Conservation (phyloP, 352 stramenopile species). For the Phytophthora pseudosyringae region DNA sequence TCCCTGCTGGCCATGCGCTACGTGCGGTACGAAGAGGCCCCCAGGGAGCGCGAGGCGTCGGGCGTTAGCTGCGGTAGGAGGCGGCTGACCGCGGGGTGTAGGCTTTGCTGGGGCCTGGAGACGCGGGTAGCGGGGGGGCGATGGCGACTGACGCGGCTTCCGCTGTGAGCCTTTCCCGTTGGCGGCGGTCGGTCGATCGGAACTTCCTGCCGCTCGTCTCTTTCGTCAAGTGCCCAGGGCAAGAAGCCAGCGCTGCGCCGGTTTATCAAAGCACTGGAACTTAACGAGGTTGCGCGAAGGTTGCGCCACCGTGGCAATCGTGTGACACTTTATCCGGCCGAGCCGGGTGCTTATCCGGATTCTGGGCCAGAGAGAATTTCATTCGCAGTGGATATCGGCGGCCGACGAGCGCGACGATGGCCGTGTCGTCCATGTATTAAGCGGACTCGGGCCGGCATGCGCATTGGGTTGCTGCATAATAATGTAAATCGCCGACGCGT, state of each 20-base stretch:
- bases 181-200: slow-evolving; percentile 4
- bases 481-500: neutral
- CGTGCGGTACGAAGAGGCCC: no score
- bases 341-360: slow-evolving; percentile 1
- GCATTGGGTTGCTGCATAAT: neutral
- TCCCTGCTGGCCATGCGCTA: slow-evolving; percentile 30
- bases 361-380: slow-evolving; percentile 1
- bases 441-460: neutral
- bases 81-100: neutral
- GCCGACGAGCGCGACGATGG: neutral
- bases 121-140: slow-evolving; percentile 5
- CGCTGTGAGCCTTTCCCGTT: slow-evolving; percentile 10
- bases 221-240: slow-evolving; percentile 29
- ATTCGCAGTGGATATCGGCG: neutral
- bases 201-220: slow-evolving; percentile 35
- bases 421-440: neutral
- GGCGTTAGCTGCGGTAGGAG: neutral
- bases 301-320: slow-evolving; percentile 6
- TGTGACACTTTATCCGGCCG: slow-evolving; percentile 9
- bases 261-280: no score
- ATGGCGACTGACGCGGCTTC: neutral
- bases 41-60: neutral
- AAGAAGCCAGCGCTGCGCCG: slow-evolving; percentile 30
- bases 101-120: slow-evolving; percentile 10
- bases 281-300: slow-evolving; percentile 11